Evolutionary conservation across 2,329 filamentous ascomycete genomes (phyloP), one percentile per base, ranked within the genome.

Genomic region (Fusarium verticillioides): DNA sequence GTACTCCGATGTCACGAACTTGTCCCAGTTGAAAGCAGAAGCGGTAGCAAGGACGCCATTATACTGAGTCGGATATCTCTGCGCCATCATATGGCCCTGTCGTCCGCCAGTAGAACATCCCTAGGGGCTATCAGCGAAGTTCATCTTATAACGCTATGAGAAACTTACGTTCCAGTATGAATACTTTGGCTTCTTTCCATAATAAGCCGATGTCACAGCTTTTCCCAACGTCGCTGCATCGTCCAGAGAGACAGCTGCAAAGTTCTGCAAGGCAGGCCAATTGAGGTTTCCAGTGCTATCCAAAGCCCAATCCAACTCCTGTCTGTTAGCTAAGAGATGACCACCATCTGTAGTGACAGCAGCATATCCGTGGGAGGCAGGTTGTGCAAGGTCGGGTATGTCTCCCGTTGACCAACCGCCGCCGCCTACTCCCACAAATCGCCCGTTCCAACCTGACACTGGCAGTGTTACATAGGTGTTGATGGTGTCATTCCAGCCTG

Each of bases 41-140:
- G 80, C 80, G 1, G 82, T 84, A 2, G 87, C 87, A 0, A 88
- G 75, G 19, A 89, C 84, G 6, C 88, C 88, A 50, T 90, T 85
- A 49, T 88, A 89, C 39, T 86, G 85, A 2, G 85, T 81, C 0
- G 88, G 87, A 66, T 85, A 88, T 13, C 82, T 77, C 71, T 90
- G 85, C 0, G 86, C 84, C 16, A 86, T 81, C 73, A 86, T 86
- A 30, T 88, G 79, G 12, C 87, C 88, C 76, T 90, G 87, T 2
- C 88, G 81, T 5, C 89, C 89, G 18, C 88, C 88, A 0, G 85
- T 87, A 2, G 86, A 88, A 73, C 87, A 89, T 19, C 88, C 68
- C 67, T 70, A 3, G 0, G 1, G 9, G 13, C 1, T 2, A 11
- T 70, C 18, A 69, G 42, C 7, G 18, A 28, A 3, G 16, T 1